Conservation (phyloP, 495 filamentous ascomycete genomes). For the Tuber melanosporum region DNA sequence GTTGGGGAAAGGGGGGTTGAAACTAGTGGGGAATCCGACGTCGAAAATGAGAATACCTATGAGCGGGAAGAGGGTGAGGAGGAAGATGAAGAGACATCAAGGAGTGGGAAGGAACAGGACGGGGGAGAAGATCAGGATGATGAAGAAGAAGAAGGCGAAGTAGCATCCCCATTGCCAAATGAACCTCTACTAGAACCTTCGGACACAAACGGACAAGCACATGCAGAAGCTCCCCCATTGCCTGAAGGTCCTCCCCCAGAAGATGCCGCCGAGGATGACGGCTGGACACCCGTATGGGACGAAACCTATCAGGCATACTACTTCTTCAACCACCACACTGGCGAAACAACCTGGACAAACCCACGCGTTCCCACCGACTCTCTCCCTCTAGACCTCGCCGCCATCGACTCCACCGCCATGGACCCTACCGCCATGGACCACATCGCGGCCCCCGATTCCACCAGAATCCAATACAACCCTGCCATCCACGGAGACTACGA, state of each 20-base stretch:
- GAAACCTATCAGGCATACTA: slow-evolving; percentile 63
- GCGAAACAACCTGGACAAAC: slow-evolving; percentile 78
- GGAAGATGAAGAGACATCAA: slow-evolving; percentile 8
- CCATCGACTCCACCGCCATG: slow-evolving; percentile 18
- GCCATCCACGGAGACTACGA: slow-evolving; percentile 95
- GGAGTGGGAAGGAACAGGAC: not conserved
- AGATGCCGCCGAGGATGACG: slow-evolving; percentile 66
- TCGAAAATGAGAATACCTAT: slow-evolving; percentile 9
- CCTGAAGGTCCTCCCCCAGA: slow-evolving; percentile 52
- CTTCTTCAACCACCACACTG: slow-evolving; percentile 81
- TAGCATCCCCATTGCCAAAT: slow-evolving; percentile 8
- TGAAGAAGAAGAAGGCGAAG: slow-evolving; percentile 32
- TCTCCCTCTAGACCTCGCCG: slow-evolving; percentile 24
- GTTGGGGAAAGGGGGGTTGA: slow-evolving; percentile 16
- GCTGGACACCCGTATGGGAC: slow-evolving; percentile 86
- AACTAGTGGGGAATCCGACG: not conserved
- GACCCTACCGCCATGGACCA: slow-evolving; percentile 20
- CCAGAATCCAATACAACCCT: slow-evolving; percentile 63
- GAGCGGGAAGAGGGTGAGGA: slow-evolving; percentile 7
- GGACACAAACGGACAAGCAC: not conserved
- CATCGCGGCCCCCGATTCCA: slow-evolving; percentile 12
- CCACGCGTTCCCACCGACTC: slow-evolving; percentile 59
- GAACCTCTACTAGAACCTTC: not conserved
- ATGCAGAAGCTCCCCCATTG: slow-evolving; percentile 44
- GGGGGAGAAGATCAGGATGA: slow-evolving; percentile 9